Conservation (phyloP, 1,284 basidiomycete species). For the Ustilago loliicola region DNA sequence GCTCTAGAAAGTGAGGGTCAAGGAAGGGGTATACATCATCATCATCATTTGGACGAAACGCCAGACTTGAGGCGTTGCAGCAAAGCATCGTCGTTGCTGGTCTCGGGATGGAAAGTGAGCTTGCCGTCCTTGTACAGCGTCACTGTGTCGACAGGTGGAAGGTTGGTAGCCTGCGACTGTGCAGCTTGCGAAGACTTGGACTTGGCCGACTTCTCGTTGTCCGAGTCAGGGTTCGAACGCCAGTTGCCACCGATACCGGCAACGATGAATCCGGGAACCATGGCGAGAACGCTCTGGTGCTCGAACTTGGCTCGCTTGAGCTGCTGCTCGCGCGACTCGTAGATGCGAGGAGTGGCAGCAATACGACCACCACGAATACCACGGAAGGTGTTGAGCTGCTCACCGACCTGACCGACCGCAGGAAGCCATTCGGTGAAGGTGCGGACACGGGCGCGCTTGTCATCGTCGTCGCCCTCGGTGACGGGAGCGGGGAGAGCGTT, state of each 20-base stretch:
- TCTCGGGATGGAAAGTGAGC: slow-evolving; percentile 87
- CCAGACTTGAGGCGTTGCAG: slow-evolving; percentile 29
- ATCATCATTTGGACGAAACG: slow-evolving; percentile 1
- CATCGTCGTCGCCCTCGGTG: slow-evolving; percentile 31
- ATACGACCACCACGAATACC: slow-evolving; percentile 78
- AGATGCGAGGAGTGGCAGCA: slow-evolving; percentile 73
- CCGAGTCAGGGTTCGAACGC: slow-evolving; percentile 73
- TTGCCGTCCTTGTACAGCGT: slow-evolving; percentile 74
- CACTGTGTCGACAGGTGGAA: slow-evolving; percentile 41
- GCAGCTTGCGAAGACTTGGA: slow-evolving; percentile 8
- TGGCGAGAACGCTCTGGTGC: slow-evolving; percentile 80
- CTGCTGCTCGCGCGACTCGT: slow-evolving; percentile 63
- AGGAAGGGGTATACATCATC: slow-evolving; percentile 2
- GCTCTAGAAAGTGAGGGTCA: too few species aligned
- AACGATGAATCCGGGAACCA: slow-evolving; percentile 66
- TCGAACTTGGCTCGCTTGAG: slow-evolving; percentile 68
- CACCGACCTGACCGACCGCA: slow-evolving; percentile 73
- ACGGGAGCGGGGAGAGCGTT: slow-evolving; percentile 77
- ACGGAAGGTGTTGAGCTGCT: slow-evolving; percentile 59
- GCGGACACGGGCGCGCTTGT: slow-evolving; percentile 73
- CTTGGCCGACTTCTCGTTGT: slow-evolving; percentile 4
- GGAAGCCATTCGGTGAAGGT: slow-evolving; percentile 81
- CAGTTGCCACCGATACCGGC: slow-evolving; percentile 64
- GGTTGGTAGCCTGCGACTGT: slow-evolving; percentile 12
- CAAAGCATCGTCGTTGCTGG: slow-evolving; percentile 72